These are phyloP conservation scores for Persicaria maculosa DNA, from an alignment of 148 eudicot genomes.

Conservation along the genomic window DNA sequence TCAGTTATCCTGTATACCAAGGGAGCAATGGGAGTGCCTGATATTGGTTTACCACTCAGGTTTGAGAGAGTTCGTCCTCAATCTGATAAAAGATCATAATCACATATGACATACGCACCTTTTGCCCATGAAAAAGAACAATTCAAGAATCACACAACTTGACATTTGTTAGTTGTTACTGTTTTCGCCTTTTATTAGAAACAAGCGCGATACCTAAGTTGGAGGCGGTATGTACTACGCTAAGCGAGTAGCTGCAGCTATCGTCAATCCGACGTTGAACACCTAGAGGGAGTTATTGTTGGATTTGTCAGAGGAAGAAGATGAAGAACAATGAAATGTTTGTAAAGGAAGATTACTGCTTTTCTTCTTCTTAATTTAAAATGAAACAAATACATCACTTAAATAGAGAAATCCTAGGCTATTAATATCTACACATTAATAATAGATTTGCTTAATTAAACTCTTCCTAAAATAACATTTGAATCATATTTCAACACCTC, in stretches of 20 bases:
- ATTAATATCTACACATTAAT: no score
- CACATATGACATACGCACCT: neutral
- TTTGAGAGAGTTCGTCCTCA: conserved; percentile 63
- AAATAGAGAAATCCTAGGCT: no score
- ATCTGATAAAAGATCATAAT: neutral
- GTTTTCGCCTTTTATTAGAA: neutral
- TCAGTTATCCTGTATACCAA: conserved; percentile 22
- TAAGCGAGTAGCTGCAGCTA: neutral
- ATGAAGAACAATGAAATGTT: no score
- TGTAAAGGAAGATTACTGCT: no score
- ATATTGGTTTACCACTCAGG: conserved; percentile 75
- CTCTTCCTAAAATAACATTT: no score
- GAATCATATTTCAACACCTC: no score
- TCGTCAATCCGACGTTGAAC: no score
- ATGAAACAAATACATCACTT: no score
- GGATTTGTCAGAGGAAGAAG: no score
- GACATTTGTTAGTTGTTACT: neutral
- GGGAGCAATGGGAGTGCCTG: conserved; percentile 23
- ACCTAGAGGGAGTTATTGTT: no score
- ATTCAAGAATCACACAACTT: conserved; percentile 3
- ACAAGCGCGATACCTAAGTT: neutral
- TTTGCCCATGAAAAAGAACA: neutral
- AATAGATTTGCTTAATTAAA: no score
- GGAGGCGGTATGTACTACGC: neutral
- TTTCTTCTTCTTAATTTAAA: no score